Evolutionary conservation across 2,329 filamentous ascomycete genomes (phyloP), one percentile per base, ranked within the genome.

Genomic region (Aspergillus vadensis): DNA sequence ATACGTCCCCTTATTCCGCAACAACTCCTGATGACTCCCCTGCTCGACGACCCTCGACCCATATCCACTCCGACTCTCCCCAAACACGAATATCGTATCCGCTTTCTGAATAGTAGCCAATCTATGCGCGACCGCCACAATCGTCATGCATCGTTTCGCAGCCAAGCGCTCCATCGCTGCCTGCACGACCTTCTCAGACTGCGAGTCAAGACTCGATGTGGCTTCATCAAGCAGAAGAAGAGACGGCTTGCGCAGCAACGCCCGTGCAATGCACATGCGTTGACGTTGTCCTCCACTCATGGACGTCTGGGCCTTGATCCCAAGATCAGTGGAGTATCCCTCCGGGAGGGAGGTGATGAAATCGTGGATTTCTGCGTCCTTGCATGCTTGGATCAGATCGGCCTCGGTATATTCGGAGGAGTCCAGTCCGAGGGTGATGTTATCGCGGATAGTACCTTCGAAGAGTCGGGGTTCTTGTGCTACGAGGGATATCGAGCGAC

Each of bases 81-180:
- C 89, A 53, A 95, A 85, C 0, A 94, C 90, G 67, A 91, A 91
- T 39, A 93, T 93, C 19, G 87, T 79, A 72, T 94, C 88, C 1
- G 90, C 90, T 65, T 92, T 89, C 74, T 91, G 90, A 19, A 93
- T 87, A 15, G 89, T 94, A 0, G 88, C 88, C 55, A 94, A 79
- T 15, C 91, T 82, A 73, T 94, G 91, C 1, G 91, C 91, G 8
- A 95, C 90, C 2, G 90, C 89, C 3, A 95, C 80, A 62, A 90
- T 91, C 2, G 91, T 86, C 57, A 74, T 71, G n/a, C 68, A 87
- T 10, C 84, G 84, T 65, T 81, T 80, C 4, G 81, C 82, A 0
- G 86, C 86, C 49, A 66, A 71, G 41, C 80, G 80, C 79, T 91
- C 88, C 69, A 93, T 86, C 0, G 89, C 88, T 0, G 79, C 80